Evolutionary conservation across 192 early-diverging fungal species (phyloP).

Genomic region (Dissophora ornata): DNA sequence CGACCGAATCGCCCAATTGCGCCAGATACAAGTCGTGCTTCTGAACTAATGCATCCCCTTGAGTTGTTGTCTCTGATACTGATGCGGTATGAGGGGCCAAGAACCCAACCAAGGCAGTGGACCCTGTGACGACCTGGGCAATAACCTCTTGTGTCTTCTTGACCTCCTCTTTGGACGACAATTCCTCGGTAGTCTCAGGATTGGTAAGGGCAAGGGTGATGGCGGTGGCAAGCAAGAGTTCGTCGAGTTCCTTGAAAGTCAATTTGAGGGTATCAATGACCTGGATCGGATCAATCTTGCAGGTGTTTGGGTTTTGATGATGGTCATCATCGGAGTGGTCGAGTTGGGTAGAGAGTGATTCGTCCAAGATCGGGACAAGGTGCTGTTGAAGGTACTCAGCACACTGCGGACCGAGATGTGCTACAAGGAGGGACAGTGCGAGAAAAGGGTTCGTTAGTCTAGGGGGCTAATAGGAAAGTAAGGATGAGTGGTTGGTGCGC

Average conservation of each 20-base stretch:
- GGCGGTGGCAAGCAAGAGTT: conserved; percentile 42
- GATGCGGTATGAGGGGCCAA: conserved; percentile 27
- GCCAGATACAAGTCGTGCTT: conserved; percentile 38
- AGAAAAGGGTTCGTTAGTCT: neutral
- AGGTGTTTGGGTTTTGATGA: conserved; percentile 18
- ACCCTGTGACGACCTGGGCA: conserved; percentile 40
- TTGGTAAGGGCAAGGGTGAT: conserved; percentile 40
- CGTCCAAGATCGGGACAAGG: conserved; percentile 43
- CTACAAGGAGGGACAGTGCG: conserved; percentile 4
- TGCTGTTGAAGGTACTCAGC: conserved; percentile 51
- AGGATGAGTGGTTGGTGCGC: neutral
- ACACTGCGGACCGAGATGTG: conserved; percentile 49
- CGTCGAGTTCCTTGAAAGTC: conserved; percentile 46
- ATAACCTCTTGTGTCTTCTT: conserved; percentile 36
- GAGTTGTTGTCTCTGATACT: neutral
- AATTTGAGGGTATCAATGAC: conserved; percentile 52
- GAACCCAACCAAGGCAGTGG: conserved; percentile 42
- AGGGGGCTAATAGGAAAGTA: neutral
- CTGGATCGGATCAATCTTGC: conserved; percentile 47
- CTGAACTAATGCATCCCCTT: too few species aligned
- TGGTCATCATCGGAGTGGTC: conserved; percentile 42
- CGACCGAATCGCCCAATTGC: conserved; percentile 42
- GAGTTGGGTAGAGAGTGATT: conserved; percentile 46
- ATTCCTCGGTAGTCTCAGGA: conserved; percentile 15
- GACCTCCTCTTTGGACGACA: conserved; percentile 19